Base-by-base conservation (phyloP, 768 basidiomycete species). In the Daedaleopsis nitida region DNA sequence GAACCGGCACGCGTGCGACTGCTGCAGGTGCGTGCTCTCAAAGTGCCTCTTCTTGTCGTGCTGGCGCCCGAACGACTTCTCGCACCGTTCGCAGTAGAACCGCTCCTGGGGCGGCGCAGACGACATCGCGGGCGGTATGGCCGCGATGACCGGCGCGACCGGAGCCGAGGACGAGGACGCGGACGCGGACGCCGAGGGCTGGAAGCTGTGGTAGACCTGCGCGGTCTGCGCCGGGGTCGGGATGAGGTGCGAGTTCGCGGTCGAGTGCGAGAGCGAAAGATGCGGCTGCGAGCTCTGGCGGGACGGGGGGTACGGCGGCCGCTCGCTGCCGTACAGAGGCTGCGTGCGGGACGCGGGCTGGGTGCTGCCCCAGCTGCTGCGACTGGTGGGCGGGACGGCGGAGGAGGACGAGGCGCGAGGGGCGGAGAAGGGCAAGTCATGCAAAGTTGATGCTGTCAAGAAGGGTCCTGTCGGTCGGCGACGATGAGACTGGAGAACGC, bases 31-130 rank as follows among this genome's bases (percentile, higher is more conserved):
- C 67, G 90, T 87, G 16, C 87, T 89, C 73, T 91, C 89, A 66
- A 84, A 83, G 74, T 93, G 91, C 63, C 91, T 83, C 75, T 92
- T 90, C 65, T 88, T 83, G 74, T 93, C 91, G 73, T 92, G 89
- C 59, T 87, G 81, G 63, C 91, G 84, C 37, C 89, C 90, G 72
- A 92, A 92, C 24, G 89, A 87, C 74, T 88, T 88, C 55, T 86
- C 86, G 72, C 91, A 92, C 65, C 83, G 81, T 59, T 88, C 84
- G 75, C 91, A 92, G 76, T 81, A 89, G 42, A 87, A 83, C 69
- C 88, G 84, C 69, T 91, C 89, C 52, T 81, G 81, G 50, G 79
- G 74, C 55, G 81, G 74, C 59, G 77, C 50, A 17, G 68, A 57
- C 10, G 68, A 62, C 23, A 71, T 65, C 27, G 65, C 56, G 13